Evolutionary conservation across 2,329 filamentous ascomycete genomes (phyloP).

Genomic region (Lecanicillium sp.): DNA sequence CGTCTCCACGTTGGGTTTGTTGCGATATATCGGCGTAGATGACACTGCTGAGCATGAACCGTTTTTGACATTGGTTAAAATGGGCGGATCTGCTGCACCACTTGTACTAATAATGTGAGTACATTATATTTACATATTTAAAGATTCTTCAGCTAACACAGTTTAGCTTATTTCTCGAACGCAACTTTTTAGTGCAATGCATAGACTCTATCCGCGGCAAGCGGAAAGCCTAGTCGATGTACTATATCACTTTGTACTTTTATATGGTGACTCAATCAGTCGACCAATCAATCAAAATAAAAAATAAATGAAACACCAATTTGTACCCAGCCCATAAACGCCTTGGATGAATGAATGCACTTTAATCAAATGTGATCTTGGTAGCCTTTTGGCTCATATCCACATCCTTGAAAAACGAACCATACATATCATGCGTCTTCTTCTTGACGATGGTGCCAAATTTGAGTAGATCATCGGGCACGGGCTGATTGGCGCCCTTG

Average conservation of each 20-base stretch:
- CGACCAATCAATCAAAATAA: slow-evolving; percentile 1
- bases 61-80: slow-evolving; percentile 32
- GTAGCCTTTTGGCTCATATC: slow-evolving; percentile 76
- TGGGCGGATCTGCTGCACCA: slow-evolving; percentile 39
- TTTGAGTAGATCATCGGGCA: slow-evolving; percentile 85
- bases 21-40: slow-evolving; percentile 18
- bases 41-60: slow-evolving; percentile 18
- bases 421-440: slow-evolving; percentile 93
- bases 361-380: slow-evolving; percentile 81
- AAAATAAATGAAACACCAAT: not conserved
- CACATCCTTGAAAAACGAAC: slow-evolving; percentile 89
- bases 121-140: slow-evolving; percentile 34
- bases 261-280: too few relatives aligned
- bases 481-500: slow-evolving; percentile 81
- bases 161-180: slow-evolving; percentile 40
- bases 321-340: not conserved
- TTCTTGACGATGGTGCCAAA: slow-evolving; percentile 98
- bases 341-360: not conserved
- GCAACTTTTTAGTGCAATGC: slow-evolving; percentile 42
- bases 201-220: slow-evolving; percentile 32
- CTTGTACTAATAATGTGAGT: slow-evolving; percentile 53
- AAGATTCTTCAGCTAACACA: slow-evolving; percentile 11
- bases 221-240: too few relatives aligned
- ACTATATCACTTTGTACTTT: too few relatives aligned
- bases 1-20: slow-evolving; percentile 17